phyloP scores from a whole-genome alignment of 148 eudicot genomes.

The Chenopodium quinoa region DNA sequence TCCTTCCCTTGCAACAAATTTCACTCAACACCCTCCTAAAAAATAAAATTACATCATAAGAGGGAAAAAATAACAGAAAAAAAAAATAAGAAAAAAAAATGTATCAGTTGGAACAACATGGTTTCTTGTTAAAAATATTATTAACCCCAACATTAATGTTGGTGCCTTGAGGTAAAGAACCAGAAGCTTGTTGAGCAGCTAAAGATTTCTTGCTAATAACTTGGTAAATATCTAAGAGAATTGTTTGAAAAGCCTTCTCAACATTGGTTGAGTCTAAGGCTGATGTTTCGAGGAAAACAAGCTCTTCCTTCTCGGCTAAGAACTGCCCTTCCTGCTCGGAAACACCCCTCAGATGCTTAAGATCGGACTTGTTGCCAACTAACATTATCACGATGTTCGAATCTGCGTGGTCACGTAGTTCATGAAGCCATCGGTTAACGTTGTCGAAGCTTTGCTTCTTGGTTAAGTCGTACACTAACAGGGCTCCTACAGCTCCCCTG shows the following conservation, averaged over 20 bases:
- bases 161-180: constrained; percentile 54
- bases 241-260: constrained; percentile 67
- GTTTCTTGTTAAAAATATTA: constrained; percentile 6
- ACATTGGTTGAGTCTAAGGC: constrained; percentile 68
- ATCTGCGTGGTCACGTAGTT: constrained; percentile 69
- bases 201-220: constrained; percentile 61
- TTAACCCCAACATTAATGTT: constrained; percentile 43
- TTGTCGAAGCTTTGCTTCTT: constrained; percentile 67
- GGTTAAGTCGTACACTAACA: constrained; percentile 44
- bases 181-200: constrained; percentile 63
- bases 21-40: background rate
- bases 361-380: constrained; percentile 70
- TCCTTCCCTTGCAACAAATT: background rate
- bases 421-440: constrained; percentile 65
- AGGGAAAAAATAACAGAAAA: background rate
- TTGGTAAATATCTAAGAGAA: constrained; percentile 59
- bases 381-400: constrained; percentile 78
- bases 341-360: constrained; percentile 58
- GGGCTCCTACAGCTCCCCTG: constrained; percentile 71
- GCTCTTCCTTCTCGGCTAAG: constrained; percentile 60
- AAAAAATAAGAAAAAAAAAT: background rate
- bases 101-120: constrained; percentile 23
- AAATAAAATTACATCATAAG: background rate
- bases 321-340: constrained; percentile 39
- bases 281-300: constrained; percentile 66